Evolutionary conservation across 2,329 filamentous ascomycete genomes (phyloP).

Genomic region (Pezicula neosporulosa): DNA sequence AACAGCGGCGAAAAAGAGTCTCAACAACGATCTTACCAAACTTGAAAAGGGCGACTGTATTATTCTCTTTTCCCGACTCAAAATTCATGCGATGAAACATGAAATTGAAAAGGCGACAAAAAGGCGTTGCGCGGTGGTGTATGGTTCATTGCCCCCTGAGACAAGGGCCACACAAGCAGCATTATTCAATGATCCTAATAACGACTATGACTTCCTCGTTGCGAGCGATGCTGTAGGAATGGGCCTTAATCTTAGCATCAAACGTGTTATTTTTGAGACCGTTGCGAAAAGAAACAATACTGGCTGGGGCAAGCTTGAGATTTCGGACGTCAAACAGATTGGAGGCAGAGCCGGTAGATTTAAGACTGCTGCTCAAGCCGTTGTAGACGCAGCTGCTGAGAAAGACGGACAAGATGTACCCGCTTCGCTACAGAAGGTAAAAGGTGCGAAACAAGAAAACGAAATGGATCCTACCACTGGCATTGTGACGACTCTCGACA

Average conservation of each 20-base stretch:
- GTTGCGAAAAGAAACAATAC: constrained; percentile 68
- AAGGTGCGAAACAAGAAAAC: neutral
- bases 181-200: constrained; percentile 92
- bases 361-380: constrained; percentile 62
- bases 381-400: constrained; percentile 15
- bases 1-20: constrained; percentile 57
- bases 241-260: constrained; percentile 91
- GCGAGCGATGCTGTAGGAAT: constrained; percentile 97
- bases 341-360: constrained; percentile 88
- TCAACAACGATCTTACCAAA: constrained; percentile 59
- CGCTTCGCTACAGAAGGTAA: too few relatives aligned
- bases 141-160: constrained; percentile 87
- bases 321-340: constrained; percentile 91
- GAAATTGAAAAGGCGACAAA: constrained; percentile 75
- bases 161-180: constrained; percentile 87
- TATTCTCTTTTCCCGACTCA: constrained; percentile 79
- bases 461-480: constrained; percentile 45
- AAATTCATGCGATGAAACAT: constrained; percentile 75
- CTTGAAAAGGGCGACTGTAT: constrained; percentile 88
- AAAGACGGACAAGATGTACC: neutral
- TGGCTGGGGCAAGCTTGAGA: constrained; percentile 53
- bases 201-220: constrained; percentile 91
- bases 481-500: constrained; percentile 74
- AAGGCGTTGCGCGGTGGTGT: constrained; percentile 84
- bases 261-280: constrained; percentile 83